phyloP scores from a whole-genome alignment of 495 filamentous ascomycete genomes.

The Podospora fimiseda region DNA sequence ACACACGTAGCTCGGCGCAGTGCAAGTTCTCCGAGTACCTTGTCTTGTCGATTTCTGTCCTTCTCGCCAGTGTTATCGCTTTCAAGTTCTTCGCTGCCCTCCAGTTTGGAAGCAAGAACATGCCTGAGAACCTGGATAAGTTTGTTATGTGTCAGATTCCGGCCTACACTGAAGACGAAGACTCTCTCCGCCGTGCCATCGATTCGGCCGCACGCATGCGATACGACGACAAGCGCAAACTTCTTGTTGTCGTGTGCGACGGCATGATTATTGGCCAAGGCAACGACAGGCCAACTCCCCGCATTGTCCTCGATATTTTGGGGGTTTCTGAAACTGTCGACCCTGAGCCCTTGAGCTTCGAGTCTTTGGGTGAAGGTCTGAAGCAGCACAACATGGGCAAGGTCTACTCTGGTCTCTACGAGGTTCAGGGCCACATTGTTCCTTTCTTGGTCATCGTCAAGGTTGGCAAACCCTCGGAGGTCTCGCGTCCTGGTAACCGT shows the following conservation, averaged over 20 bases:
- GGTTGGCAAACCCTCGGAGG: conserved; percentile 93
- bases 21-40: conserved; percentile 91
- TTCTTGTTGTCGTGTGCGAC: conserved; percentile 89
- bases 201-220: conserved; percentile 93
- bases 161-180: conserved; percentile 97
- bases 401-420: conserved; percentile 94
- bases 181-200: conserved; percentile 91
- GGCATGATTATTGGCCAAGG: conserved; percentile 99
- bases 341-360: conserved; percentile 95
- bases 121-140: conserved; percentile 94
- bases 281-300: conserved; percentile 90
- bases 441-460: conserved; percentile 97
- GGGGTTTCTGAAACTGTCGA: conserved; percentile 90
- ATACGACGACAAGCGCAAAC: conserved; percentile 97
- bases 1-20: conserved; percentile 79
- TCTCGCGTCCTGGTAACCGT: conserved; percentile 92
- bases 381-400: conserved; percentile 99
- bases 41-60: conserved; percentile 78
- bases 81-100: conserved; percentile 97
- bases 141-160: conserved; percentile 98
- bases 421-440: conserved; percentile 96
- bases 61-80: conserved; percentile 72
- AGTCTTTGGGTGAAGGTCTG: conserved; percentile 90
- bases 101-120: conserved; percentile 84
- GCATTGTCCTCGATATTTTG: conserved; percentile 94